These are phyloP conservation scores for Lunasporangiospora selenospora DNA, from an alignment of 192 early-diverging fungal species.

Conservation along the genomic window DNA sequence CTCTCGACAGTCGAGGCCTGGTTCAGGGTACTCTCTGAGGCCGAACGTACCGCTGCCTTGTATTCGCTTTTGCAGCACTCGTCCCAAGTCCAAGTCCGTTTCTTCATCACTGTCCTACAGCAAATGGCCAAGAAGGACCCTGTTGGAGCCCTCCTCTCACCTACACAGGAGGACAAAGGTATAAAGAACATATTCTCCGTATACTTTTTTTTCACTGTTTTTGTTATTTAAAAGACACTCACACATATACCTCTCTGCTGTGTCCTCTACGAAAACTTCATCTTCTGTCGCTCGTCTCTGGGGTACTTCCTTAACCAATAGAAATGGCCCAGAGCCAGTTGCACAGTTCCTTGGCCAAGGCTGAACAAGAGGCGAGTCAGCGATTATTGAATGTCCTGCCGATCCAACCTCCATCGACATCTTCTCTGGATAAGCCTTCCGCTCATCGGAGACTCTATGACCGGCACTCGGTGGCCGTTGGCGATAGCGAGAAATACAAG, in stretches of 20 bases:
- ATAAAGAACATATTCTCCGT: slow-evolving; percentile 17
- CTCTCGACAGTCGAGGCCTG: slow-evolving; percentile 93
- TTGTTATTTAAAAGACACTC: not conserved
- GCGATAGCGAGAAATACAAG: slow-evolving; percentile 54
- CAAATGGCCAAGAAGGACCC: slow-evolving; percentile 92
- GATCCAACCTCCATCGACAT: slow-evolving; percentile 36
- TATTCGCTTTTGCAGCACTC: slow-evolving; percentile 92
- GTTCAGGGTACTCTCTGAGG: slow-evolving; percentile 89
- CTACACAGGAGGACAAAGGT: slow-evolving; percentile 59
- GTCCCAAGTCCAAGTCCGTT: slow-evolving; percentile 91
- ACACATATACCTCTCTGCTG: not conserved
- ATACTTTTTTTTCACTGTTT: slow-evolving; percentile 5
- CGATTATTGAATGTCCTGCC: slow-evolving; percentile 38
- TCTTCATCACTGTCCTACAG: slow-evolving; percentile 93
- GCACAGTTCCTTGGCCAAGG: slow-evolving; percentile 60
- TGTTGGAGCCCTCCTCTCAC: slow-evolving; percentile 61
- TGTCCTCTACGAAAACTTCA: not conserved
- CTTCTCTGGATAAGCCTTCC: slow-evolving; percentile 26
- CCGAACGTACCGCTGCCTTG: slow-evolving; percentile 91
- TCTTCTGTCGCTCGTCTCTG: not conserved
- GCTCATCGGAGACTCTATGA: slow-evolving; percentile 60
- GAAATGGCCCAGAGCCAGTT: slow-evolving; percentile 59
- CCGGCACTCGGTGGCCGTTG: slow-evolving; percentile 61
- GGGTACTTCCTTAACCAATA: not conserved
- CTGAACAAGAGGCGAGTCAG: slow-evolving; percentile 59